Percentiles rank a stretch among this genome's conserved stretches.
Evolutionary conservation across 306 rosid species (phyloP).

Genomic region (Cucumis hystrix): DNA sequence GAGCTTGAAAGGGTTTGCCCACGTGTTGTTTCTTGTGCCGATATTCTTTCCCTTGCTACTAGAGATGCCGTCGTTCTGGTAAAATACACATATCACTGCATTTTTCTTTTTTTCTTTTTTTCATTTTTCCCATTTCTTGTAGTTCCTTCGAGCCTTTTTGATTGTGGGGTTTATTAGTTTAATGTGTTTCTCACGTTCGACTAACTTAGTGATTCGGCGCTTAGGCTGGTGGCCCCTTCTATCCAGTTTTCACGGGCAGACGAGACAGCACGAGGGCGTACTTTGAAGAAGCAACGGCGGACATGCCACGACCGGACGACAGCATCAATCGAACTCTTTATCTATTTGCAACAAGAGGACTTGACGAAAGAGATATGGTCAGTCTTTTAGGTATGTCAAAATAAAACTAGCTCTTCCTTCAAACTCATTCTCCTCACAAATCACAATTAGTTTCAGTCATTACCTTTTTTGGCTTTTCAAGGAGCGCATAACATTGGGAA

Average conservation of each 20-base stretch:
- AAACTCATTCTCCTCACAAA: background rate
- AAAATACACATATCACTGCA: background rate
- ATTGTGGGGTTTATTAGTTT: background rate
- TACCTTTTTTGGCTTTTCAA: conserved; percentile 16
- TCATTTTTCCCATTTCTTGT: background rate
- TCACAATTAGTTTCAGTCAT: background rate
- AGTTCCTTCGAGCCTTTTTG: background rate
- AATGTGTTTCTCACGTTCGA: background rate
- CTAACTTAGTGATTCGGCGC: background rate
- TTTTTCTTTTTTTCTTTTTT: too few relatives aligned
- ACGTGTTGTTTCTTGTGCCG: conserved; percentile 36
- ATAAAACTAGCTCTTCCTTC: background rate
- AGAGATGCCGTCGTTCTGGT: conserved; percentile 35
- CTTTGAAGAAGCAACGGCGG: conserved; percentile 35
- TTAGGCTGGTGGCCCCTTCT: conserved; percentile 84
- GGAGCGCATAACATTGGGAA: conserved; percentile 83
- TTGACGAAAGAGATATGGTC: conserved; percentile 69
- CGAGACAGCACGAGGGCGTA: conserved; percentile 51
- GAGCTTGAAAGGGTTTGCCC: conserved; percentile 30
- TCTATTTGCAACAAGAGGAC: conserved; percentile 53
- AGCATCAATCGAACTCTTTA: conserved; percentile 38
- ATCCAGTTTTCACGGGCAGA: conserved; percentile 63
- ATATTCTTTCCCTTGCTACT: conserved; percentile 23
- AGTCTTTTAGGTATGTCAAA: conserved; percentile 55
- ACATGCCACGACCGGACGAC: conserved; percentile 65